Evolutionary conservation across 495 filamentous ascomycete genomes (phyloP), one percentile per base, ranked within the genome.

Genomic region (Thermochaetoides thermophila): DNA sequence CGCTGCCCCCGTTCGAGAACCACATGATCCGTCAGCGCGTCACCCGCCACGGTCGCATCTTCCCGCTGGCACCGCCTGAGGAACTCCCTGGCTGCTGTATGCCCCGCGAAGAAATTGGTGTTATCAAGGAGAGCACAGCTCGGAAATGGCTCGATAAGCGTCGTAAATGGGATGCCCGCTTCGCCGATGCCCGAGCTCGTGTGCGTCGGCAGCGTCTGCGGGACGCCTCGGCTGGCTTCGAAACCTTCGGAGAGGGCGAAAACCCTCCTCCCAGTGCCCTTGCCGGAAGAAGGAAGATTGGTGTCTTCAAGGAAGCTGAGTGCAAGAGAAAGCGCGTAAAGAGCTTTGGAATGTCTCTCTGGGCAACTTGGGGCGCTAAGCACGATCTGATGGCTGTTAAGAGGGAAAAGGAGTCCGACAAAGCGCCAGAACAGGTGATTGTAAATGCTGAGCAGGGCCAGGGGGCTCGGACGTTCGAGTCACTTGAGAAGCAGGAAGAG

Each of bases 11-110:
- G 0, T 95, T 84, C 57, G 66, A 73, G 31, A 56, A 77, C 29
- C 76, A 91, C 52, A 92, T 94, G 82, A 84, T 96, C 35, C 80
- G 87, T 4, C 82, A 96, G 49, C 63, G 78, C 15, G 75, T 96
- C 20, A 75, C 81, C 40, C 70, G 78, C 10, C 70, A 83, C 47
- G 87, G 87, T 8, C 56, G 64, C 16, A 69, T 85, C 20, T 76
- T 70, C 37, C 64, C 68, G 5, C 63, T 96, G 1, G 66, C 72
- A 1, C 69, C 74, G 0, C 59, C 66, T 7, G 56, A 62, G 3
- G 65, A 76, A 2, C 66, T 85, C n/a, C 53, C 56, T 3, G 78
- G 68, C 3, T 68, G 84, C 24, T 57, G 62, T 13, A 58, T 89
- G 16, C 60, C 68, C 3, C 60, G 64, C 0, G 64, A 71, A 3